These are phyloP conservation scores for Durotheca rogersii DNA, from an alignment of 495 filamentous ascomycete species.

Conservation along the genomic window DNA sequence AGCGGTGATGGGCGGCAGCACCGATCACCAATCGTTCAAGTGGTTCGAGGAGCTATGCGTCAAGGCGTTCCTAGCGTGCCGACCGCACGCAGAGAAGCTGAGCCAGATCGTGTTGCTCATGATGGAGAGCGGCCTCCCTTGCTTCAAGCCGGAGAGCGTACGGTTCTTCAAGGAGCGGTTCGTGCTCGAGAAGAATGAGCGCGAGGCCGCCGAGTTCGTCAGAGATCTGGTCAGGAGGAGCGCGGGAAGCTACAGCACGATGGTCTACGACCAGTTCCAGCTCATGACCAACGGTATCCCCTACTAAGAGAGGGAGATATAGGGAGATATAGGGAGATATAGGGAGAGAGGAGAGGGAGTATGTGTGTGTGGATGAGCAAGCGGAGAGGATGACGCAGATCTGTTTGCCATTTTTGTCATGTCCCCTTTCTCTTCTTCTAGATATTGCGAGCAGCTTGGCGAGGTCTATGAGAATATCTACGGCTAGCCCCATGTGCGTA, in stretches of 20 bases:
- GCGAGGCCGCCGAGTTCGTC: slow-evolving; percentile 95
- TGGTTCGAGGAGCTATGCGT: slow-evolving; percentile 97
- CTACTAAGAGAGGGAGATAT: slow-evolving; percentile 48
- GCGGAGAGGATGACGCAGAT: too few relatives aligned
- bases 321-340: neutral
- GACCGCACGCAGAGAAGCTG: slow-evolving; percentile 82
- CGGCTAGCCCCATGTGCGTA: too few relatives aligned
- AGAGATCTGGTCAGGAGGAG: slow-evolving; percentile 83
- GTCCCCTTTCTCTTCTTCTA: too few relatives aligned
- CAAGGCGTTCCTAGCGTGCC: slow-evolving; percentile 91
- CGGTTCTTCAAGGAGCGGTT: slow-evolving; percentile 91
- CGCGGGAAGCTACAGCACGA: slow-evolving; percentile 82
- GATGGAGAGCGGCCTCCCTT: slow-evolving; percentile 94
- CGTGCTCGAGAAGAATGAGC: slow-evolving; percentile 87
- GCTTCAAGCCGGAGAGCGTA: slow-evolving; percentile 96
- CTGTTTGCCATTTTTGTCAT: too few relatives aligned
- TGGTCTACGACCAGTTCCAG: slow-evolving; percentile 96
- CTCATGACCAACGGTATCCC: slow-evolving; percentile 96
- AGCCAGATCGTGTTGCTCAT: slow-evolving; percentile 87
- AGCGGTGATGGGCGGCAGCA: slow-evolving; percentile 90
- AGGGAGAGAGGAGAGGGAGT: neutral
- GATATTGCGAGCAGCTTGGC: too few relatives aligned
- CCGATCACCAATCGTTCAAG: slow-evolving; percentile 80
- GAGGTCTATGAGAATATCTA: too few relatives aligned
- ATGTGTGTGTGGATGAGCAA: too few relatives aligned